phyloP scores from a whole-genome alignment of 768 basidiomycete species.

The Lactifluus subvellereus region DNA sequence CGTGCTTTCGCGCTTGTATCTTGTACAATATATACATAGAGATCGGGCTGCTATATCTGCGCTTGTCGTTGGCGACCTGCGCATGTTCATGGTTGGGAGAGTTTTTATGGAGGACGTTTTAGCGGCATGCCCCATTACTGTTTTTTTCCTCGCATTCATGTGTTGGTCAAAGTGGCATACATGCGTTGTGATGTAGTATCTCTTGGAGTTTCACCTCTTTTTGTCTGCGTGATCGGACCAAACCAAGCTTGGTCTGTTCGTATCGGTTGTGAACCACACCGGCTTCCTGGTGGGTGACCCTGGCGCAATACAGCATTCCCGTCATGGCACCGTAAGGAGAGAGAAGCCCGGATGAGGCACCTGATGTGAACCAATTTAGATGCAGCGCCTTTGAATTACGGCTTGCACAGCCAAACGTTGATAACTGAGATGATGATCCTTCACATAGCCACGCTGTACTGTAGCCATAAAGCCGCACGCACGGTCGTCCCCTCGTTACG shows the following conservation, averaged over 20 bases:
- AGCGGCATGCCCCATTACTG: background rate
- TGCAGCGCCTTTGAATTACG: background rate
- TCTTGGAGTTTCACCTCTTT: background rate
- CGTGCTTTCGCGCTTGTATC: slow-evolving; percentile 15
- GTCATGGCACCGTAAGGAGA: background rate
- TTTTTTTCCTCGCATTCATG: slow-evolving; percentile 4
- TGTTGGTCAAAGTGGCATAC: slow-evolving; percentile 2
- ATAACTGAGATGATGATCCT: background rate
- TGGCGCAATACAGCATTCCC: slow-evolving; percentile 1
- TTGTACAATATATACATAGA: slow-evolving; percentile 20
- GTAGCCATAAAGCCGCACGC: slow-evolving; percentile 11
- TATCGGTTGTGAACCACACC: background rate
- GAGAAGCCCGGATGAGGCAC: background rate
- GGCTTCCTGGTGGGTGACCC: background rate
- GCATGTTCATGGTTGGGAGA: slow-evolving; percentile 3
- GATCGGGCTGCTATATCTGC: background rate
- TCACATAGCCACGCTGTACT: background rate
- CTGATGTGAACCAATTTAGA: background rate
- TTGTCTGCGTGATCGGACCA: background rate
- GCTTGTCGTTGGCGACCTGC: background rate
- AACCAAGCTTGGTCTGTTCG: background rate
- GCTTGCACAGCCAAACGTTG: background rate
- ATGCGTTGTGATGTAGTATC: background rate
- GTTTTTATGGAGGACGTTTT: slow-evolving; percentile 13
- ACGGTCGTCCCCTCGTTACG: slow-evolving; percentile 4